These are phyloP conservation scores for Bipolaris sorokiniana DNA, from an alignment of 2,329 filamentous ascomycete species.

Conservation along the genomic window DNA sequence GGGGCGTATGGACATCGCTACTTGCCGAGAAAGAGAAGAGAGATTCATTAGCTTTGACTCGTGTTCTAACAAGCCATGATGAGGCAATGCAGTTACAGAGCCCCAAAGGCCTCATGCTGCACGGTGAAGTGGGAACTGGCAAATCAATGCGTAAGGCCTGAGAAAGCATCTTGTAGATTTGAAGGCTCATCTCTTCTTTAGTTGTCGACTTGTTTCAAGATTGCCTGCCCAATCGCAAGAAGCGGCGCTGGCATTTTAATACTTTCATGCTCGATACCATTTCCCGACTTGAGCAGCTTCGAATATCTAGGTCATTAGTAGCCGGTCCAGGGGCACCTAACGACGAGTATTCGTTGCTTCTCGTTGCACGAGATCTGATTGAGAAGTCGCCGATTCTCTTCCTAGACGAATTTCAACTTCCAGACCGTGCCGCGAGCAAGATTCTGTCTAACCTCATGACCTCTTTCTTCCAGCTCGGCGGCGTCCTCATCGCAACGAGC, in stretches of 20 bases:
- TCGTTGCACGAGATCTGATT: constrained; percentile 77
- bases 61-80: constrained; percentile 72
- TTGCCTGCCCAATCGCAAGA: constrained; percentile 73
- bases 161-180: no score
- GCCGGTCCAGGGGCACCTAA: constrained; percentile 27
- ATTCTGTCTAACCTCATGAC: constrained; percentile 81
- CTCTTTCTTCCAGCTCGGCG: constrained; percentile 80
- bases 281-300: constrained; percentile 71
- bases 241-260: constrained; percentile 81
- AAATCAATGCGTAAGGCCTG: constrained; percentile 68
- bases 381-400: constrained; percentile 78
- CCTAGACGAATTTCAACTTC: constrained; percentile 82
- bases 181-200: no score
- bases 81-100: constrained; percentile 74
- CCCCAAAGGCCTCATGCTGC: constrained; percentile 75
- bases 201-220: constrained; percentile 81
- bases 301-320: constrained; percentile 49
- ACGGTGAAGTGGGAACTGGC: constrained; percentile 81
- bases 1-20: constrained; percentile 62
- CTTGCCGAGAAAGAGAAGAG: constrained; percentile 61
- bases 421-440: constrained; percentile 77
- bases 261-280: constrained; percentile 84
- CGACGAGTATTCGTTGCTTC: constrained; percentile 72
- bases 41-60: constrained; percentile 67
- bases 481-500: constrained; percentile 78